A percentile compares a stretch with the other conserved stretches of the same genome.
These are phyloP conservation scores for Lipomyces sp. DNA, from an alignment of 805 yeast genomes.

Conservation along the genomic window DNA sequence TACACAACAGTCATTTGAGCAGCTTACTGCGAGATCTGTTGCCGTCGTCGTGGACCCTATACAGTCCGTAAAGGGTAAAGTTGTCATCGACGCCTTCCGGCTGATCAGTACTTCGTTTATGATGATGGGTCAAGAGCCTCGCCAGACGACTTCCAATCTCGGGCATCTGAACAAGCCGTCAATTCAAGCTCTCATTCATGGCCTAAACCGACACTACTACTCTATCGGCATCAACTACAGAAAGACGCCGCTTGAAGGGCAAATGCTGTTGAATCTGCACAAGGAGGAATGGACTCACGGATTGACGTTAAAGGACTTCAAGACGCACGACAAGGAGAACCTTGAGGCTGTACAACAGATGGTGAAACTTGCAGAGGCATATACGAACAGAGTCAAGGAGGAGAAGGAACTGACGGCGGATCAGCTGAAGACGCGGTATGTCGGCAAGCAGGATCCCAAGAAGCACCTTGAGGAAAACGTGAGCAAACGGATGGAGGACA, in stretches of 20 bases:
- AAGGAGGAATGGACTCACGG: slow-evolving; percentile 97
- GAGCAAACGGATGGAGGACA: slow-evolving; percentile 80
- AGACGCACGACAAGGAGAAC: slow-evolving; percentile 71
- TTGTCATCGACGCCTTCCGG: slow-evolving; percentile 97
- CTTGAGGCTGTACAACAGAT: slow-evolving; percentile 67
- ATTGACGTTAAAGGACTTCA: slow-evolving; percentile 70
- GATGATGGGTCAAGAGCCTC: slow-evolving; percentile 96
- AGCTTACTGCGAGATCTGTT: slow-evolving; percentile 89
- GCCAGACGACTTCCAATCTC: slow-evolving; percentile 93
- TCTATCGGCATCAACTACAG: slow-evolving; percentile 92
- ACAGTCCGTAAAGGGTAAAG: slow-evolving; percentile 97
- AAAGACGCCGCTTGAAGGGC: slow-evolving; percentile 87
- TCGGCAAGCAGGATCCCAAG: slow-evolving; percentile 98
- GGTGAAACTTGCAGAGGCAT: slow-evolving; percentile 87
- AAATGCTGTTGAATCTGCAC: slow-evolving; percentile 89
- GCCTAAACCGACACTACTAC: slow-evolving; percentile 93
- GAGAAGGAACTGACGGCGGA: slow-evolving; percentile 86
- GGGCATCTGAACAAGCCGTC: slow-evolving; percentile 95
- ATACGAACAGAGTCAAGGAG: slow-evolving; percentile 85
- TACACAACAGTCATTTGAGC: slow-evolving; percentile 97
- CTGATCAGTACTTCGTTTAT: slow-evolving; percentile 80
- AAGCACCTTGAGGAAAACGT: slow-evolving; percentile 91
- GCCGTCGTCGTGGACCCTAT: slow-evolving; percentile 99
- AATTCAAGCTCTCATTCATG: slow-evolving; percentile 94
- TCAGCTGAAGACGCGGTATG: slow-evolving; percentile 90